Base-by-base conservation (phyloP, 495 filamentous ascomycete genomes). In the Penicillium malachiteum region DNA sequence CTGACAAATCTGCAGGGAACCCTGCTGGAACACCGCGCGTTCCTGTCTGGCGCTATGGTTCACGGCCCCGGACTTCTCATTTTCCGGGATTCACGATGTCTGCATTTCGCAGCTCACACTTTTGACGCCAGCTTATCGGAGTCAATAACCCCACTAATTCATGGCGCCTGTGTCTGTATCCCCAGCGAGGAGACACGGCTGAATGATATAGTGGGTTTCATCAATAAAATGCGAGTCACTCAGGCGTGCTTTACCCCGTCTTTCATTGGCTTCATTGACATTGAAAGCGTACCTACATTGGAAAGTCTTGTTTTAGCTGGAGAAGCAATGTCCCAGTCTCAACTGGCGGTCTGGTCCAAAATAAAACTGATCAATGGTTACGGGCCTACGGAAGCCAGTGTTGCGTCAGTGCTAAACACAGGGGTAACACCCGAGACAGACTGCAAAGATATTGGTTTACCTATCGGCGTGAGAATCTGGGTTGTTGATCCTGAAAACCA, bases 331-430 rank as follows among this genome's bases (percentile, higher is more conserved):
- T 76, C 77, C 18, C 69, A 73, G 38, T 74, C 75, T 3, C 64
- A 81, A 52, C 65, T 82, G 35, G 66, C 71, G 1, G 77, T 71
- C 18, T 87, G 84, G 85, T 81, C 76, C 11, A 72, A 65, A 52
- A 73, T 79, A 34, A 68, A 70, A 67, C 70, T 84, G 47, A 61
- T 85, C 54, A 86, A 86, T 63, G 83, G 73, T 3, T 88, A 86
- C 53, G 85, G 85, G 0, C 85, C 85, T 1, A 77, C 74, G 4
- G 78, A 80, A 54, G 67, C 62, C 52, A 67, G 73, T 47, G 71
- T 79, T 14, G 67, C 69, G 3, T 69, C 73, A 10, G 67, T 66
- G 10, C 51, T 75, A 12, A 79, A 78, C 43, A 57, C 65, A 2
- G 65, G 70, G 31, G 61, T 79, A 17, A 66, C 65, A 38, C 49